Conservation (phyloP, 768 basidiomycete species). For the Candolleomyces efflorescens region DNA sequence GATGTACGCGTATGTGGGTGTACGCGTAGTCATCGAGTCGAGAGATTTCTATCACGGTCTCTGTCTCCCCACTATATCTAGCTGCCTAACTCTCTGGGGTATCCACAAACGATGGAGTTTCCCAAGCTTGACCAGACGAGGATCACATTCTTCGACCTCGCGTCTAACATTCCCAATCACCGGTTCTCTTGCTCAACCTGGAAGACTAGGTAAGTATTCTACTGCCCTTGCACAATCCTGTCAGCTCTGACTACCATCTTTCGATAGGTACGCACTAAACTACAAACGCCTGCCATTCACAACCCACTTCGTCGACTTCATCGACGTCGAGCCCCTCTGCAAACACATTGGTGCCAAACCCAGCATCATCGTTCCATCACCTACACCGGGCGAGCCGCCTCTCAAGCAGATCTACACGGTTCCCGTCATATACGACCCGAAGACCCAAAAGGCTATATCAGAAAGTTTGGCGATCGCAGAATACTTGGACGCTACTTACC, state of each 20-base stretch:
- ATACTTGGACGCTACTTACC: constrained; percentile 41
- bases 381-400: background rate
- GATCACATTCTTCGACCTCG: constrained; percentile 8
- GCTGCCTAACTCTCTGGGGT: too few species aligned
- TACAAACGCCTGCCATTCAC: constrained; percentile 10
- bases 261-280: constrained; percentile 5
- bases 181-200: constrained; percentile 2
- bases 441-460: constrained; percentile 24
- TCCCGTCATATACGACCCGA: constrained; percentile 40
- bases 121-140: background rate
- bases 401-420: constrained; percentile 28
- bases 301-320: constrained; percentile 7
- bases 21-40: too few species aligned
- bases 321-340: constrained; percentile 1
- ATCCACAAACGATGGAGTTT: background rate
- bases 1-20: too few species aligned
- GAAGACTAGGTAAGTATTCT: background rate
- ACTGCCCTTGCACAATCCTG: background rate
- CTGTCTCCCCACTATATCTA: too few species aligned
- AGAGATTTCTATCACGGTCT: too few species aligned
- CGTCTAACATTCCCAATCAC: background rate
- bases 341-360: constrained; percentile 3
- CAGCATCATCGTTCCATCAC: background rate
- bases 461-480: constrained; percentile 38
- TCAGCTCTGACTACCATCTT: background rate